Evolutionary conservation across 495 filamentous ascomycete species (phyloP), one percentile per base, ranked within the genome.

Genomic region (Daldinia grandis): DNA sequence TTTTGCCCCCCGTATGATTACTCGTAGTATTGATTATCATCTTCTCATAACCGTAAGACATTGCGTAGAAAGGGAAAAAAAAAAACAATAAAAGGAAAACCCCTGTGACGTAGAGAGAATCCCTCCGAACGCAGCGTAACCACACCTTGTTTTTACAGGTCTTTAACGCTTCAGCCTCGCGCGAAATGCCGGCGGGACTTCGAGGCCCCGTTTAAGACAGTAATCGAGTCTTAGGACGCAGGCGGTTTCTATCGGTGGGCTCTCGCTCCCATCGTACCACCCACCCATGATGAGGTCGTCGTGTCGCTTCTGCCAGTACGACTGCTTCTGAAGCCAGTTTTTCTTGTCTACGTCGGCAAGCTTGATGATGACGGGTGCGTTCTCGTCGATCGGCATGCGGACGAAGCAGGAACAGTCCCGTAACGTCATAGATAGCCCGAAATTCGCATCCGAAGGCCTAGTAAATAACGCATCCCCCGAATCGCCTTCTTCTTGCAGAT

Each of bases 311-410:
- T 81, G 77, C 95, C 95, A 99, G 69, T 95, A 91, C 25, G 81
- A 75, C 44, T 88, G 77, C 79, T 97, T 97, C 12, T 85, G 87
- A 4, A 82, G 81, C 14, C 85, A 80, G n/a, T 87, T 89, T 81
- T 99, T 99, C 71, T 92, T 83, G 77, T 99, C 95, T 47, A 98
- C 81, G 78, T 99, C 95, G 0, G 90, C 94, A 2, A 99, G 80
- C 55, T 90, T 87, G 38, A 92, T 90, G 74, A 94, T 90, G 0
- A 95, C 84, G 1, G 68, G 53, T 73, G 75, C 27, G 74, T 79
- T 74, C 78, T 54, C 0, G 9, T 76, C 62, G 31, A 69, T 33
- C 17, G 80, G 79, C 71, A 93, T 85, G 80, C 87, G 88, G 53
- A 97, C 76, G 76, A 91, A 98, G 64, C 95, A 84, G 0, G 92